Evolutionary conservation across 106 monocot genomes (phyloP), one percentile per base, ranked within the genome.

Genomic region (Triglochin maritima): DNA sequence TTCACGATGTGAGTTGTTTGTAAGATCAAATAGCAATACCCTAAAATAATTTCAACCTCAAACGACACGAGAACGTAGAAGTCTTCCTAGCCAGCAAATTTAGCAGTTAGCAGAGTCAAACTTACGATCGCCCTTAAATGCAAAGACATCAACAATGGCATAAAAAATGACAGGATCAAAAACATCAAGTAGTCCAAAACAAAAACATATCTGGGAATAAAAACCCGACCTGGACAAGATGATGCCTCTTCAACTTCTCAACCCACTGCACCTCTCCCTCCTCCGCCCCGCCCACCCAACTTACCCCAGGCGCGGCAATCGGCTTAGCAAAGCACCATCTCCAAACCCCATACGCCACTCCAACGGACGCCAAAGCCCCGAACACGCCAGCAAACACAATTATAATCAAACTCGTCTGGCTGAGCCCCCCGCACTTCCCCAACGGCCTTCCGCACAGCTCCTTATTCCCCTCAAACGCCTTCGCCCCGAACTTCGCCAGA

Each of bases 191-290:
- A 29, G 29, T 0, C 29, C 0, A 29, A 29, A 29, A 29, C 29
- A 29, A 29, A 29, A 29, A 29, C 29, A 29, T 1, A 29, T 29
- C 29, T 29, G 1, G 29, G 29, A 29, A 29, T 29, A 29, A 29
- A 29, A 29, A 29, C 29, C 29, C 29, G 29, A 29, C 29, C 29
- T 29, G 29, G 5, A 64, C 62, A 41, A 80, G 66, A 16, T 82
- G 64, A 64, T 85, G 71, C 7, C 71, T 42, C 10, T 85, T 64
- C 29, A 89, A 76, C 14, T 73, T 51, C 69, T 85, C 82, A 44
- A 77, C 80, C 89, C 89, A 85, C 15, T 42, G 17, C 62, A 66
- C 66, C 46, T 65, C 44, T 15, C 76, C 77, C 6, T 73, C 87
- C 11, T 0, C 15, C 5, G 2, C 62, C 5, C 65, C 29, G 29